Evolutionary conservation across 768 basidiomycete genomes (phyloP), one percentile per base, ranked within the genome.

Genomic region (Termitomyces sp.): DNA sequence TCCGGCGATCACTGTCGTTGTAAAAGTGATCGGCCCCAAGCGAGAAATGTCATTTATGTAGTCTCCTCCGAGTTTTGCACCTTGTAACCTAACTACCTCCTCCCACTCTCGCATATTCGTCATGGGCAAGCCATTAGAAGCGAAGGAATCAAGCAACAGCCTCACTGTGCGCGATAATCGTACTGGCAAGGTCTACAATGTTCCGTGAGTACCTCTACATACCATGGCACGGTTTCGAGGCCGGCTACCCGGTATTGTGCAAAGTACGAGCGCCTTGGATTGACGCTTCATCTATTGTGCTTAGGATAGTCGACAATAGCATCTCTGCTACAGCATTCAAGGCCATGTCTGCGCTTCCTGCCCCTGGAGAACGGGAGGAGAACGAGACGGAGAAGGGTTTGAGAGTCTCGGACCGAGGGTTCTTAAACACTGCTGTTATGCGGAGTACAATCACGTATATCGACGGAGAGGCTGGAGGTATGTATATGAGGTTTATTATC

Each of bases 361-460:
- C 77, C 37, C 69, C 77, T 29, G 82, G 80, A 1, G 89, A 91
- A 68, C 77, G 87, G 32, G 82, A 83, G 58, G 91, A 94, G 78
- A 87, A 92, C 69, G 90, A 92, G 73, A 87, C 89, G 0, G 81
- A 87, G 71, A 89, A 86, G 58, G 92, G 92, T 0, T 74, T 95
- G 21, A 83, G 91, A 32, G 84, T 94, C 17, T 73, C 82, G 25
- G 91, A 93, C 74, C 84, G 82, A 70, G 91, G 89, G 14, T 94
- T 90, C 71, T 67, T 92, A 69, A 92, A 92, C 61, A 92, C 90
- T 6, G 89, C 90, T 45, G 89, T 92, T 52, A 80, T 92, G 56
- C 75, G 83, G 62, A 92, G 89, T 62, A 72, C 82, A 64, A 95
- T 96, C 64, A 95, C 93, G 0, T 95, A 86, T 63, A 96, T 96